Evolutionary conservation across 169 alveolate genomes (phyloP).

Genomic region (Blepharisma undulans): DNA sequence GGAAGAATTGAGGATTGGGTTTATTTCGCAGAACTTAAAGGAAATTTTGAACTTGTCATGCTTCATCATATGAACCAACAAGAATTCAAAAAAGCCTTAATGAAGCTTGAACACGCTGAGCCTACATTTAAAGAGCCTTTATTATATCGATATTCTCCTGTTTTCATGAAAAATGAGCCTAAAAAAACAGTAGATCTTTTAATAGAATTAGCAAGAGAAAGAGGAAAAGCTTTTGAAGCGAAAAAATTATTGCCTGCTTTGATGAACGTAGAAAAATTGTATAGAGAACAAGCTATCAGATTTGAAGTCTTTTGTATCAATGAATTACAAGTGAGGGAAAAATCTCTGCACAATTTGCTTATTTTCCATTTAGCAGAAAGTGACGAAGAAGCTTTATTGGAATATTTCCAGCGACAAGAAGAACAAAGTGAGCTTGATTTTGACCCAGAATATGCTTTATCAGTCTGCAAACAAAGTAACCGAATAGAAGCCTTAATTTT

Average conservation of each 20-base stretch:
- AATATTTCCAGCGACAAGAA: constrained; percentile 21
- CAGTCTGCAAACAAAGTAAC: constrained; percentile 29
- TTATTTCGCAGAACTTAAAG: constrained; percentile 48
- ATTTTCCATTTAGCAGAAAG: constrained; percentile 25
- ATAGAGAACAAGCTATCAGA: constrained; percentile 6
- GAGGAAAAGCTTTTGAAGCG: neutral
- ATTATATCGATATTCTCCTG: constrained; percentile 20
- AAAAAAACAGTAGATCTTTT: constrained; percentile 1
- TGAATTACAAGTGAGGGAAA: constrained; percentile 4
- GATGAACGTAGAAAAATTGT: neutral
- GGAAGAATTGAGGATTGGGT: constrained; percentile 56
- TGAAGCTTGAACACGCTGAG: constrained; percentile 25
- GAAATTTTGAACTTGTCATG: constrained; percentile 52
- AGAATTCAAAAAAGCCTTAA: constrained; percentile 43
- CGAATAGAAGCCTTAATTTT: neutral
- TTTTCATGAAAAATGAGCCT: constrained; percentile 28
- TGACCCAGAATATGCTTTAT: constrained; percentile 29
- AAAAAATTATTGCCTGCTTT: constrained; percentile 18
- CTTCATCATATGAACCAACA: constrained; percentile 56
- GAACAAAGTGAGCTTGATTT: neutral
- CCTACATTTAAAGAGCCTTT: neutral
- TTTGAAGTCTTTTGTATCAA: constrained; percentile 5
- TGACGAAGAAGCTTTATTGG: neutral
- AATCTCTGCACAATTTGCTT: constrained; percentile 15
- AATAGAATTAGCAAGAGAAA: constrained; percentile 5